Evolutionary conservation across 176 grass and related monocot species (phyloP).

Genomic region (barley (Hordeum vulgare)): DNA sequence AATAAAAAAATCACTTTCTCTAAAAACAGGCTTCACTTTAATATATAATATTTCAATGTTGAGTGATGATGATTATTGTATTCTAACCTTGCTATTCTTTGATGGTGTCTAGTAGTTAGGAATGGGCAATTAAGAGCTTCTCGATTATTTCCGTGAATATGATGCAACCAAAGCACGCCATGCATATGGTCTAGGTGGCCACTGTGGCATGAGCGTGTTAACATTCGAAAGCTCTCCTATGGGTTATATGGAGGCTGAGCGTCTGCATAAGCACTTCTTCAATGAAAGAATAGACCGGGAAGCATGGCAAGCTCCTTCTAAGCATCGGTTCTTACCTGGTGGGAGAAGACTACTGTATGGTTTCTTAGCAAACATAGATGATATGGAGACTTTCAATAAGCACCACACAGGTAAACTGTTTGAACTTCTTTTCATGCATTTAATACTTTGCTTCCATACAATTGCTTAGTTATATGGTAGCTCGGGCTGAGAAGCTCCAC

Average conservation of each 20-base stretch:
- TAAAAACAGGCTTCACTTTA: no score
- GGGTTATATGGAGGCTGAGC: conserved; percentile 79
- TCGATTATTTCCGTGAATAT: conserved; percentile 75
- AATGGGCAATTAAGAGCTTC: conserved; percentile 90
- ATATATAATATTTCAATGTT: not conserved
- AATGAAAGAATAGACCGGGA: conserved; percentile 54
- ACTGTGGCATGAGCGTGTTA: conserved; percentile 79
- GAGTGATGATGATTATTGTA: not conserved
- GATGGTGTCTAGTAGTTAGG: conserved; percentile 53
- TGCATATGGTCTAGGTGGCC: conserved; percentile 79
- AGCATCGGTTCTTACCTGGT: conserved; percentile 50
- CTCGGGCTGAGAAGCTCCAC: no score
- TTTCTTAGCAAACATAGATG: conserved; percentile 70
- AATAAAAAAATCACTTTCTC: not conserved
- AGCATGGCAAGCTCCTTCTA: conserved; percentile 40
- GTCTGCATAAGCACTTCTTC: conserved; percentile 68
- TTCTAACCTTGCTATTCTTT: conserved; percentile 25
- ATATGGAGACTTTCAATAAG: conserved; percentile 71
- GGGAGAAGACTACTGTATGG: conserved; percentile 77
- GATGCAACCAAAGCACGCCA: conserved; percentile 66
- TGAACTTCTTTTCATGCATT: not conserved
- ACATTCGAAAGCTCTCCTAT: conserved; percentile 74
- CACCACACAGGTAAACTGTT: conserved; percentile 57
- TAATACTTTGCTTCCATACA: not conserved
- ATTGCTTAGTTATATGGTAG: conserved; percentile 5